A percentile compares a stretch with the other conserved stretches of the same genome.
These are phyloP conservation scores for Cryptomeria japonica DNA, from an alignment of 75 land plant genomes.

Conservation along the genomic window DNA sequence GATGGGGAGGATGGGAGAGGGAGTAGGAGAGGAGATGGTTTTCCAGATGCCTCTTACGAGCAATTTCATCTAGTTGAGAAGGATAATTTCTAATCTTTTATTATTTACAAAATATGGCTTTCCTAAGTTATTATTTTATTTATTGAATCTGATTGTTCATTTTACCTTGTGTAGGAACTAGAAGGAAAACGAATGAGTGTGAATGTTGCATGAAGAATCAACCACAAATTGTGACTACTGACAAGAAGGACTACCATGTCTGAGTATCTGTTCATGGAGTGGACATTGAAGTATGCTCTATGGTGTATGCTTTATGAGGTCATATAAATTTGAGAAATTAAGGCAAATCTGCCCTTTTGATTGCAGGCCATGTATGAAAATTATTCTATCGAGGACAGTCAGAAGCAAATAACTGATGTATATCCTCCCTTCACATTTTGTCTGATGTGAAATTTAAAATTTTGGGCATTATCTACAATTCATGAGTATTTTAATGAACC, in stretches of 20 bases:
- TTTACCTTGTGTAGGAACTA: slow-evolving; percentile 1
- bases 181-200: slow-evolving; percentile 14
- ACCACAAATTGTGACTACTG: neutral
- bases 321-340: neutral
- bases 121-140: neutral
- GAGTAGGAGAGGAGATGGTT: neutral
- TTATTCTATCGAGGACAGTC: neutral
- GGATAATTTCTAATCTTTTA: neutral
- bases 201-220: neutral
- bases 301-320: neutral
- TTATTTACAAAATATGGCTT: neutral
- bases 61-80: neutral
- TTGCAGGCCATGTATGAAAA: neutral
- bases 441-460: slow-evolving; percentile 4
- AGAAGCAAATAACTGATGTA: neutral
- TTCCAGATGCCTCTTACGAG: neutral
- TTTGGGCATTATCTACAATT: neutral
- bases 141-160: neutral
- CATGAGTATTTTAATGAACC: neutral
- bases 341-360: neutral
- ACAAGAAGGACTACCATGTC: neutral
- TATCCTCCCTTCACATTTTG: neutral
- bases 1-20: neutral
- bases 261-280: neutral
- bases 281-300: slow-evolving; percentile 1